phyloP scores from a whole-genome alignment of 2,329 filamentous ascomycete species.

The Colletotrichum endophyticum region DNA sequence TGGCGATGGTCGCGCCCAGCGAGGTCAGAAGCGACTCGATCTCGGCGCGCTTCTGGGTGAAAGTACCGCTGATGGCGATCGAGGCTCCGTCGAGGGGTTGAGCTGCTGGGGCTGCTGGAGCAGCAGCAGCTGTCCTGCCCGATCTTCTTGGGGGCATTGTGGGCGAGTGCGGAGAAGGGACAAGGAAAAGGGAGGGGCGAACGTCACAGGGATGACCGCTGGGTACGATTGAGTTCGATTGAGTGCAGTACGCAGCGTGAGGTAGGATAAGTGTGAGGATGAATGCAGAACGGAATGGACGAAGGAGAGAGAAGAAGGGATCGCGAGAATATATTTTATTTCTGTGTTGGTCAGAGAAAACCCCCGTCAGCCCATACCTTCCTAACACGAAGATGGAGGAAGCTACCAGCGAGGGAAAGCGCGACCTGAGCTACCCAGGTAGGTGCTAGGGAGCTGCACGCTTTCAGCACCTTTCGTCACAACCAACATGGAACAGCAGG shows the following conservation, averaged over 20 bases:
- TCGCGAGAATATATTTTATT: neutral
- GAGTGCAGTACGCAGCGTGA: neutral
- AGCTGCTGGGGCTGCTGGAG: neutral
- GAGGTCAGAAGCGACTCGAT: conserved; percentile 50
- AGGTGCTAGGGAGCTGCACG: neutral
- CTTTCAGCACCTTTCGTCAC: neutral
- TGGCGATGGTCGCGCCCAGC: conserved; percentile 55
- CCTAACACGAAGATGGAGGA: neutral
- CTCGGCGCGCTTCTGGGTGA: conserved; percentile 55
- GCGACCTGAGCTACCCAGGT: neutral
- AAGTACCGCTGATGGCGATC: conserved; percentile 66
- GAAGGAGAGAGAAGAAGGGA: neutral
- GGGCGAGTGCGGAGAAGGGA: neutral
- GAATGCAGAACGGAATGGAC: neutral
- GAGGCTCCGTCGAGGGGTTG: conserved; percentile 50
- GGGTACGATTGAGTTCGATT: neutral
- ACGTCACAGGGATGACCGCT: neutral
- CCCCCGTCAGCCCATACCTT: neutral
- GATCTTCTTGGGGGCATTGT: conserved; percentile 17
- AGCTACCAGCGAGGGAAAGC: neutral
- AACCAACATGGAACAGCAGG: conserved; percentile 10
- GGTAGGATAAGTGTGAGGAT: neutral
- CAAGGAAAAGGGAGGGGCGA: neutral
- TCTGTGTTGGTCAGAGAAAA: neutral
- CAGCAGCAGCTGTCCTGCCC: conserved; percentile 2